Evolutionary conservation across 176 grass and related monocot genomes (phyloP).

Genomic region (Carex parvula): DNA sequence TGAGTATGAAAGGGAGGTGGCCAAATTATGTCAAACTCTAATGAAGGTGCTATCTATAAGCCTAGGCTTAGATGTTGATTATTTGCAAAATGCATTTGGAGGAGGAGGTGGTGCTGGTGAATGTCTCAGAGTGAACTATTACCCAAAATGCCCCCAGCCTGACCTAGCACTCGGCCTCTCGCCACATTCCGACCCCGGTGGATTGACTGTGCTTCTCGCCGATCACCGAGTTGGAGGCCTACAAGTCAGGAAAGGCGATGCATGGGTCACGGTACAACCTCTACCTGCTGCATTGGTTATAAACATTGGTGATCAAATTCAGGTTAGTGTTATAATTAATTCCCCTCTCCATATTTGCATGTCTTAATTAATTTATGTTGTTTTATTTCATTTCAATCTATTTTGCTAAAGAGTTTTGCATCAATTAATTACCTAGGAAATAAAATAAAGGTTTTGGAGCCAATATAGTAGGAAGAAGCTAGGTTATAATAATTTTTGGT

Average conservation of each 20-base stretch:
- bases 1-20: constrained; percentile 61
- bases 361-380: background rate
- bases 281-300: constrained; percentile 53
- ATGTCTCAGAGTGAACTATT: constrained; percentile 76
- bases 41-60: constrained; percentile 60
- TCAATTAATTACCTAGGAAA: too few relatives aligned
- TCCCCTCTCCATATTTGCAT: background rate
- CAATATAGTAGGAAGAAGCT: background rate
- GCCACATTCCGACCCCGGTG: constrained; percentile 73
- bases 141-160: constrained; percentile 90
- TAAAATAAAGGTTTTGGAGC: background rate
- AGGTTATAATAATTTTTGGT: background rate
- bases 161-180: constrained; percentile 90
- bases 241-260: constrained; percentile 56
- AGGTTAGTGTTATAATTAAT: constrained; percentile 29
- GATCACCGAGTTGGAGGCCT: constrained; percentile 72
- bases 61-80: constrained; percentile 55
- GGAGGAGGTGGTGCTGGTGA: constrained; percentile 37
- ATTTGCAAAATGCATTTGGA: constrained; percentile 52
- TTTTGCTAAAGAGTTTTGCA: background rate
- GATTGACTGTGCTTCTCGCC: constrained; percentile 66
- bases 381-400: background rate
- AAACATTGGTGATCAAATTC: constrained; percentile 88
- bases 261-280: constrained; percentile 77
- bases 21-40: constrained; percentile 48